Evolutionary conservation across 345 rosid genomes (phyloP).

Genomic region (Populus nigra): DNA sequence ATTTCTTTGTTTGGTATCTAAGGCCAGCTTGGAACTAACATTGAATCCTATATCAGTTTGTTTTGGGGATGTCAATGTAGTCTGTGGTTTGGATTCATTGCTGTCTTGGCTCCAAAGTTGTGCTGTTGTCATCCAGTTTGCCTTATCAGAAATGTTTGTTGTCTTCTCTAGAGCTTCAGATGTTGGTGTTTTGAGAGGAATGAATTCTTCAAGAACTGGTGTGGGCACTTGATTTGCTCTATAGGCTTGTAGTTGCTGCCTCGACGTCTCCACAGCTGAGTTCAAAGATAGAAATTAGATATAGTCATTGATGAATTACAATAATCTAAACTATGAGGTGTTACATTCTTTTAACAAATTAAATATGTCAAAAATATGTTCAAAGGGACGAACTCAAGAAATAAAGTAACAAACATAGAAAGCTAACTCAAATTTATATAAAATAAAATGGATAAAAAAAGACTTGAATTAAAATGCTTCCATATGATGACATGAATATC

Average conservation of each 20-base stretch:
- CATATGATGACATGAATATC: background rate
- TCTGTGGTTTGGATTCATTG: conserved; percentile 42
- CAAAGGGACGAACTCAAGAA: conserved; percentile 17
- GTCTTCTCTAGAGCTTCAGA: conserved; percentile 42
- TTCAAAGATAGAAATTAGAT: background rate
- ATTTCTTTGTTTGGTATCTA: conserved; percentile 67
- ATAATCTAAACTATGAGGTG: background rate
- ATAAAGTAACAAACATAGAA: conserved; percentile 22
- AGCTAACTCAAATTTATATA: conserved; percentile 41
- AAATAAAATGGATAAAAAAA: conserved; percentile 33
- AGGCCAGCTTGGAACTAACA: conserved; percentile 54
- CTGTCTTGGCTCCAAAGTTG: conserved; percentile 90
- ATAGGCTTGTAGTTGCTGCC: conserved; percentile 70
- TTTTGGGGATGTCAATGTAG: conserved; percentile 34
- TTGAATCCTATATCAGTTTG: conserved; percentile 48
- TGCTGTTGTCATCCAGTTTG: conserved; percentile 89
- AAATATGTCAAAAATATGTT: conserved; percentile 3
- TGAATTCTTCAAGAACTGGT: conserved; percentile 91
- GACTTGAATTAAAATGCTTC: background rate
- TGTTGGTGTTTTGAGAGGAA: conserved; percentile 65
- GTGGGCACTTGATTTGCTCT: conserved; percentile 57
- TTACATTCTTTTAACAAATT: conserved; percentile 20
- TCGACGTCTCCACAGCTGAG: conserved; percentile 84
- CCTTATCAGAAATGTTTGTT: conserved; percentile 46
- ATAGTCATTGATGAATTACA: background rate